Conservation (phyloP, 768 basidiomycete species). For the Coprinopsis marcescibilis region DNA sequence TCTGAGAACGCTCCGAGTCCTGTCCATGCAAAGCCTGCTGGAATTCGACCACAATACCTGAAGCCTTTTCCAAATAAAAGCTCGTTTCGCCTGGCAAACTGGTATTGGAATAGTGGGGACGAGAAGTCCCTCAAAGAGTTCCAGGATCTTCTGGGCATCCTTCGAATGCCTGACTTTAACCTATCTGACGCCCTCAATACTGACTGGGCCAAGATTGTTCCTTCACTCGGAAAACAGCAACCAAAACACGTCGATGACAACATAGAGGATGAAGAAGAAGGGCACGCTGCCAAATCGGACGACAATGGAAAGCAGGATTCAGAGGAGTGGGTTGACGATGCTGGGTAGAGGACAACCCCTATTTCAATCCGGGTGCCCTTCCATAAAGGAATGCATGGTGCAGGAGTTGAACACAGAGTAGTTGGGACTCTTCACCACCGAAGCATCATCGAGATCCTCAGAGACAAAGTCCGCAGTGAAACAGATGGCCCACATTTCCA, state of each 20-base stretch:
- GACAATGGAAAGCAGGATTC: background rate
- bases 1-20: background rate
- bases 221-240: too few relatives aligned
- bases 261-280: too few relatives aligned
- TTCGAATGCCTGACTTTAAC: background rate
- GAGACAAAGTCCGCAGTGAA: background rate
- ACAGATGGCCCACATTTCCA: slow-evolving; percentile 11
- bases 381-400: background rate
- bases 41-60: background rate
- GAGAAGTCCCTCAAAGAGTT: background rate
- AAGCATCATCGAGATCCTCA: background rate
- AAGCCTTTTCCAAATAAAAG: background rate
- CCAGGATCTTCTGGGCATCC: background rate
- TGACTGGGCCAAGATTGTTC: background rate
- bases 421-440: background rate
- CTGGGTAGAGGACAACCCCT: background rate
- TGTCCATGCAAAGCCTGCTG: background rate
- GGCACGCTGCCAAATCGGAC: too few relatives aligned
- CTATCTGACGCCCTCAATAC: background rate
- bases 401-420: background rate
- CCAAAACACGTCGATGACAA: too few relatives aligned
- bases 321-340: background rate
- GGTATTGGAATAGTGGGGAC: background rate
- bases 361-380: background rate
- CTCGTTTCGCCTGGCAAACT: background rate